Evolutionary conservation across 306 rosid genomes (phyloP).

Genomic region (Quillaja saponaria): DNA sequence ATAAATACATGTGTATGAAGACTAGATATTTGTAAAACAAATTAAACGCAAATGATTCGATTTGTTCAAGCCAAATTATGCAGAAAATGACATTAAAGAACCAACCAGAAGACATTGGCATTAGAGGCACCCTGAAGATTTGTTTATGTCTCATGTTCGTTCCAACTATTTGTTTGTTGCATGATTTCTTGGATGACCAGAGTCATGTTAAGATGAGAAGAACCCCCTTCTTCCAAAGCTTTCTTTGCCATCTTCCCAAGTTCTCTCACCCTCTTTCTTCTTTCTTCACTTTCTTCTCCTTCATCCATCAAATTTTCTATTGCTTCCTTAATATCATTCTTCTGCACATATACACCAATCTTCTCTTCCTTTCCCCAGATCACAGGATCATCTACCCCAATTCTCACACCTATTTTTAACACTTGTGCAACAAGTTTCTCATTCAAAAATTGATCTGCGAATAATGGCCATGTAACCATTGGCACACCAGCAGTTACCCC

Average conservation of each 20-base stretch:
- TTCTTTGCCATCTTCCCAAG: conserved; percentile 42
- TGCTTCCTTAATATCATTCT: conserved; percentile 38
- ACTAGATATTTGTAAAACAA: no score
- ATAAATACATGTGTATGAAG: no score
- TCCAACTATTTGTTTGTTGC: conserved; percentile 18
- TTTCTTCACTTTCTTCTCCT: conserved; percentile 36
- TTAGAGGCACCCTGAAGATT: no score
- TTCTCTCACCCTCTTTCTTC: conserved; percentile 36
- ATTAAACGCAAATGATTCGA: no score
- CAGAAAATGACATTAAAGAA: no score
- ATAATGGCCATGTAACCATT: conserved; percentile 41
- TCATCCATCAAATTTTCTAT: conserved; percentile 45
- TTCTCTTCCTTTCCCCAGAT: conserved; percentile 45
- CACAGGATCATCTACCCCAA: conserved; percentile 34
- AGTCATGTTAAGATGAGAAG: conserved; percentile 47
- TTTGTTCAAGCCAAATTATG: no score
- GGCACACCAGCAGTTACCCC: conserved; percentile 36
- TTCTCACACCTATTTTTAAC: conserved; percentile 24
- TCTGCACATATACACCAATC: conserved; percentile 34
- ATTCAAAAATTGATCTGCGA: conserved; percentile 37
- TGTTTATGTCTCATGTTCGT: no score
- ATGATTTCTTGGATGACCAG: conserved; percentile 48
- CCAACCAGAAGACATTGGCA: no score
- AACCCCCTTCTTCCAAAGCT: conserved; percentile 56
- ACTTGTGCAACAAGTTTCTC: conserved; percentile 37